Percentiles rank a stretch among this genome's conserved stretches.
phyloP scores from a whole-genome alignment of 169 alveolate species.

The Plasmodium fragile region DNA sequence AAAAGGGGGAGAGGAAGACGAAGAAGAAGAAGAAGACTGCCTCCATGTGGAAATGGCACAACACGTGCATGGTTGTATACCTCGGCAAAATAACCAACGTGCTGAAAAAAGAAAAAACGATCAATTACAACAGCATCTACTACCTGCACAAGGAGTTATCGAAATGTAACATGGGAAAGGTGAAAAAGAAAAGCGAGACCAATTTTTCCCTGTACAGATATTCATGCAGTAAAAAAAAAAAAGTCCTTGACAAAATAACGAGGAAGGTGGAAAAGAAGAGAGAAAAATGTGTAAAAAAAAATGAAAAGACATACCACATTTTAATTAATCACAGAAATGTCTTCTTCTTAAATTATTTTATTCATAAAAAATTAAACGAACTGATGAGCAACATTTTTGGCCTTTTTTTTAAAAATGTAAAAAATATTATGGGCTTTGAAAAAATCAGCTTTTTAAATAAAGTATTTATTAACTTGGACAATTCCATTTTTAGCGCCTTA shows the following conservation, averaged over 20 bases:
- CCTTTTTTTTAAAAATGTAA: constrained; percentile 49
- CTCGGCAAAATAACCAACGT: constrained; percentile 35
- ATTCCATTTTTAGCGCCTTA: background rate
- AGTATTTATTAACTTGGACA: constrained; percentile 40
- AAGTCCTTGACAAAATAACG: background rate
- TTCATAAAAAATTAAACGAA: constrained; percentile 9
- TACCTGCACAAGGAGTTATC: constrained; percentile 25
- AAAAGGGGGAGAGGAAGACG: background rate
- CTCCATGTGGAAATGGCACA: constrained; percentile 58
- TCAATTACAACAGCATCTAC: constrained; percentile 15
- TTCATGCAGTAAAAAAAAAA: background rate
- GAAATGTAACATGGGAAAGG: background rate
- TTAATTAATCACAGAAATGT: background rate
- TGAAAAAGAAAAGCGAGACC: background rate
- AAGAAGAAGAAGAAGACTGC: background rate
- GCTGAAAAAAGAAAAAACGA: constrained; percentile 20
- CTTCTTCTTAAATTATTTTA: constrained; percentile 7
- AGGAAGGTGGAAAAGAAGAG: background rate
- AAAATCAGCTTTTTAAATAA: constrained; percentile 56
- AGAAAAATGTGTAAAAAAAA: background rate
- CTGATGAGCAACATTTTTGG: constrained; percentile 8
- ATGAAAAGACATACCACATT: background rate
- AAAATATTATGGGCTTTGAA: constrained; percentile 51
- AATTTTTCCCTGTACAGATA: constrained; percentile 24
- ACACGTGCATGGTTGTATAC: constrained; percentile 61